Conservation (phyloP, 2,329 filamentous ascomycete species). For the Herpotrichia juniperi region DNA sequence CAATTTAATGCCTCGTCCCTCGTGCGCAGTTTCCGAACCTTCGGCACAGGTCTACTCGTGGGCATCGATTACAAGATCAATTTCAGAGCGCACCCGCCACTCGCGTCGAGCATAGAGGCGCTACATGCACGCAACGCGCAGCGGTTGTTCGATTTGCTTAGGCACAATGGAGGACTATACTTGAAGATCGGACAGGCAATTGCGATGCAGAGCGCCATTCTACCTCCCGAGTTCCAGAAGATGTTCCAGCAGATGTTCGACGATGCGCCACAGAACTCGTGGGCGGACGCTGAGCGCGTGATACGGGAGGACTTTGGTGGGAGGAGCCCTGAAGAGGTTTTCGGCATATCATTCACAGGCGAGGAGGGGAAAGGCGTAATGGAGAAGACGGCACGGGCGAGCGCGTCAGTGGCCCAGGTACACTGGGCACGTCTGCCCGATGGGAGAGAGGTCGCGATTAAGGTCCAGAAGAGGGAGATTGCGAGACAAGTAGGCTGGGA, state of each 20-base stretch:
- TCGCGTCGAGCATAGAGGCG: constrained; percentile 74
- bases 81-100: constrained; percentile 79
- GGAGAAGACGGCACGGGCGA: constrained; percentile 75
- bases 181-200: constrained; percentile 98
- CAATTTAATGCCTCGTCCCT: constrained; percentile 81
- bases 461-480: constrained; percentile 96
- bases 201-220: constrained; percentile 93
- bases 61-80: constrained; percentile 97
- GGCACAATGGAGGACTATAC: constrained; percentile 89
- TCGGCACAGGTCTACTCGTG: constrained; percentile 77
- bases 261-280: constrained; percentile 91
- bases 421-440: constrained; percentile 90
- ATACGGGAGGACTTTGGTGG: constrained; percentile 82
- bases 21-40: constrained; percentile 79
- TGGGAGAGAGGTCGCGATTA: constrained; percentile 90
- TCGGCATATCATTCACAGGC: constrained; percentile 82
- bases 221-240: constrained; percentile 92
- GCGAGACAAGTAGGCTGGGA: constrained; percentile 91
- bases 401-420: constrained; percentile 93
- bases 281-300: constrained; percentile 83
- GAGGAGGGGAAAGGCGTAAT: constrained; percentile 68
- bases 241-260: constrained; percentile 99
- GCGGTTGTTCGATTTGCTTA: constrained; percentile 79
- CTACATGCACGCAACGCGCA: constrained; percentile 85
- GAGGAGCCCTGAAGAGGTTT: constrained; percentile 84